Evolutionary conservation across 225 moss, liverwort and hornwort genomes (phyloP).

Genomic region (Pleurozium schreberi): DNA sequence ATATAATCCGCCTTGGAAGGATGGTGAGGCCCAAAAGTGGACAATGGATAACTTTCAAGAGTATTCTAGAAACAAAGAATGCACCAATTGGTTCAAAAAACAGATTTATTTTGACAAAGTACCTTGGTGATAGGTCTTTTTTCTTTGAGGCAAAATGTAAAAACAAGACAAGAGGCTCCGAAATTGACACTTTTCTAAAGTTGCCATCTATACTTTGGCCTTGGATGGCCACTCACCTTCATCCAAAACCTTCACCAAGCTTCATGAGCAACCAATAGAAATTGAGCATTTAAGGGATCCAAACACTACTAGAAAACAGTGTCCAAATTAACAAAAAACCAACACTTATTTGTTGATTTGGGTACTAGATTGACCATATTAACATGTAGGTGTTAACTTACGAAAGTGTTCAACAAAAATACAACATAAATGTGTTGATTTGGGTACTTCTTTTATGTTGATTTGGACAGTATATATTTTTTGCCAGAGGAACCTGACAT

Average conservation of each 20-base stretch:
- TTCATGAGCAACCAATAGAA: not conserved
- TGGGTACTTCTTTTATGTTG: no score
- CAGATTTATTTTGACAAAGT: not conserved
- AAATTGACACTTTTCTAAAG: not conserved
- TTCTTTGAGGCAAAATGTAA: not conserved
- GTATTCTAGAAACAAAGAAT: not conserved
- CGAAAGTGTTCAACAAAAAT: no score
- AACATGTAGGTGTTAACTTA: no score
- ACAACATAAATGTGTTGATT: no score
- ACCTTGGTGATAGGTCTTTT: not conserved
- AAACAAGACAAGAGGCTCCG: no score
- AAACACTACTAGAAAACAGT: no score
- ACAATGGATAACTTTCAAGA: not conserved
- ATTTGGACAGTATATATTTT: no score
- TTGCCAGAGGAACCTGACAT: no score
- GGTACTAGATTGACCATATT: no score
- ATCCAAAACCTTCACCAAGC: not conserved
- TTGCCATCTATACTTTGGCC: not conserved
- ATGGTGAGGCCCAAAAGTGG: not conserved
- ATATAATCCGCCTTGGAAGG: not conserved
- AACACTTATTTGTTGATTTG: no score
- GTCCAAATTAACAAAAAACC: no score
- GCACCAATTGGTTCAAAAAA: not conserved
- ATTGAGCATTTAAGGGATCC: not conserved
- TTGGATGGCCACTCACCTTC: not conserved